Conservation (phyloP, 371 early-diverging fungal species). For the Astathelohania contejeani region DNA sequence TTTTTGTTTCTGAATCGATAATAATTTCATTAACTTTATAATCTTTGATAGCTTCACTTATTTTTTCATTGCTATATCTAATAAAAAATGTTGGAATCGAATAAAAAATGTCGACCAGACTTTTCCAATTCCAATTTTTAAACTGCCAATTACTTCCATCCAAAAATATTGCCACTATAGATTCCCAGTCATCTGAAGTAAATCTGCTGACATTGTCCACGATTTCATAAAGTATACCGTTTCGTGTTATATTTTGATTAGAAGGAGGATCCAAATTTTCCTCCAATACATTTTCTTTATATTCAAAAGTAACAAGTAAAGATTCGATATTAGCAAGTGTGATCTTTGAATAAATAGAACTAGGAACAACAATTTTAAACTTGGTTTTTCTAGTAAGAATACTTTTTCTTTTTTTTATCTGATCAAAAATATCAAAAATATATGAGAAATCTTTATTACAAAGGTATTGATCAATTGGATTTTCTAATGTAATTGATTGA, state of each 20-base stretch:
- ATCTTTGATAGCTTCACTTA: background rate
- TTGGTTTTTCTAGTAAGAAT: background rate
- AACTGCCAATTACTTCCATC: conserved; percentile 76
- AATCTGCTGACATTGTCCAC: conserved; percentile 17
- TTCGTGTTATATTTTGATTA: conserved; percentile 4
- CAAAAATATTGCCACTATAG: conserved; percentile 68
- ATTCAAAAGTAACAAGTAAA: conserved; percentile 8
- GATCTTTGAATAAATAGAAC: conserved; percentile 10
- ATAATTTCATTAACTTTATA: background rate
- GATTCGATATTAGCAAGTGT: conserved; percentile 15
- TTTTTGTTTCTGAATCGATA: background rate
- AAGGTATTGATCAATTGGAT: conserved; percentile 21
- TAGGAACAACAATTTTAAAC: conserved; percentile 20
- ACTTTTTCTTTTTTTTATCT: background rate
- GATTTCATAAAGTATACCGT: conserved; percentile 4
- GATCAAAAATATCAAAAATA: conserved; percentile 4
- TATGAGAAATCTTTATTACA: conserved; percentile 13
- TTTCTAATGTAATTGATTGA: background rate
- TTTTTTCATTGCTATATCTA: background rate
- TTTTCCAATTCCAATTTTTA: conserved; percentile 66
- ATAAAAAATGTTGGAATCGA: background rate
- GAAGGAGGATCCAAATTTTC: background rate
- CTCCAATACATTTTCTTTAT: background rate
- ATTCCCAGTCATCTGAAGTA: conserved; percentile 54
- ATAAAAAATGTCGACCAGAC: conserved; percentile 61